These are phyloP conservation scores for Ophiosphaerella narmari DNA, from an alignment of 2,329 filamentous ascomycete species.

Conservation along the genomic window DNA sequence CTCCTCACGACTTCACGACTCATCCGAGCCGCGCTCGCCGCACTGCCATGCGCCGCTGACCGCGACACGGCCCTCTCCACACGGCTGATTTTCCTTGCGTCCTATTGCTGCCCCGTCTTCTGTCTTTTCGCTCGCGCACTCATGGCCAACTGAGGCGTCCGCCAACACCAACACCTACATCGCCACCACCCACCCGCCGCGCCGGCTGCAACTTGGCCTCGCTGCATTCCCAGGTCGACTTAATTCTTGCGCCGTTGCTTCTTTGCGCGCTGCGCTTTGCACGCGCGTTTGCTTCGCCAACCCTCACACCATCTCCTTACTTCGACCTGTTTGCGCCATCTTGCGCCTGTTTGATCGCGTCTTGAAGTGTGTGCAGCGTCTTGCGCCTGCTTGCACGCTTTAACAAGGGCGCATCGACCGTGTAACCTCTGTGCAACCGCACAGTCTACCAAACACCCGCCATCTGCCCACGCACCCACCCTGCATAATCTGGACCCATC, in stretches of 20 bases:
- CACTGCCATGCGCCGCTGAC: constrained; percentile 30
- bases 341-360: constrained; percentile 11
- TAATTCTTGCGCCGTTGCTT: constrained; percentile 11
- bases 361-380: constrained; percentile 24
- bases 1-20: constrained; percentile 29
- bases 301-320: constrained; percentile 24
- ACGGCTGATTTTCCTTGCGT: constrained; percentile 28
- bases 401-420: constrained; percentile 28
- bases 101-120: constrained; percentile 12
- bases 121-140: constrained; percentile 11
- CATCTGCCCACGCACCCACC: constrained; percentile 22
- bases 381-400: constrained; percentile 19
- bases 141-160: constrained; percentile 24
- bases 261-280: constrained; percentile 9
- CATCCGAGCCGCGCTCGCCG: constrained; percentile 25
- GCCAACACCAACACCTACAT: constrained; percentile 12
- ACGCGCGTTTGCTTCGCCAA: constrained; percentile 15
- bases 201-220: constrained; percentile 8
- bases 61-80: constrained; percentile 14
- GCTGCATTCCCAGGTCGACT: constrained; percentile 5
- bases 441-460: constrained; percentile 40
- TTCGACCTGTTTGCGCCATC: constrained; percentile 20
- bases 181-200: constrained; percentile 1
- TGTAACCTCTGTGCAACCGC: constrained; percentile 40
- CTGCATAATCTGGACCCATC: constrained; percentile 30